Evolutionary conservation across 192 early-diverging fungal species (phyloP), one percentile per base, ranked within the genome.

Genomic region (Coemansia sp.): DNA sequence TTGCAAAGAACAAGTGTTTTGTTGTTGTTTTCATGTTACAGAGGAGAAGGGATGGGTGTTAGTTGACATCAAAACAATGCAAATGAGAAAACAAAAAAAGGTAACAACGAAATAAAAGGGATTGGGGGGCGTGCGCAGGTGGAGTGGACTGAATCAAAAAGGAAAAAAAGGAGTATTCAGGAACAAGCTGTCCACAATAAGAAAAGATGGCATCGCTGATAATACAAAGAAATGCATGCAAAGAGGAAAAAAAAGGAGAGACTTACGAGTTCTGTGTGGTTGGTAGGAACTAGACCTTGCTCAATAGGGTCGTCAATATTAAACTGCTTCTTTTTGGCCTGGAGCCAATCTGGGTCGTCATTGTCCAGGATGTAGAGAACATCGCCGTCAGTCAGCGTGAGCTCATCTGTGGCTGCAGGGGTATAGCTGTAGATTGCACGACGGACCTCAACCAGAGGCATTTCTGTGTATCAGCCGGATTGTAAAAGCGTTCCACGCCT

Each of bases 311-410:
- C 76, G 45, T 83, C 82, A 19, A 68, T 61, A n/a, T 67, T 56
- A 39, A 54, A 61, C 1, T 73, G 85, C 70, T 95, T 92, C 58
- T 89, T 76, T 60, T 93, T 87, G 9, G 94, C 95, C 58, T 86
- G 85, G 85, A 90, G 92, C 97, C 97, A 99, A 69, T 97, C 94
- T 13, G 89, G 86, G 87, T 97, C 96, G 54, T 89, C 87, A 71
- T 89, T 89, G 67, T 95, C 93, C 37, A 97, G 63, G 61, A 97
- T 86, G 76, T 96, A 89, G 41, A 99, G 70, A 50, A 93, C 84
- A 71, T 96, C 93, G 78, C 93, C 91, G 74, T 99, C 95, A 32
- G 86, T 79, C 63, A 99, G 89, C 38, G 85, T 72, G 40, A 99
- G 76, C 82, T 98, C 94, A 64, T 96, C 96, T 45, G 87, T 89